Conservation (phyloP, 208 protist genomes). For the Leishmania lainsoni region DNA sequence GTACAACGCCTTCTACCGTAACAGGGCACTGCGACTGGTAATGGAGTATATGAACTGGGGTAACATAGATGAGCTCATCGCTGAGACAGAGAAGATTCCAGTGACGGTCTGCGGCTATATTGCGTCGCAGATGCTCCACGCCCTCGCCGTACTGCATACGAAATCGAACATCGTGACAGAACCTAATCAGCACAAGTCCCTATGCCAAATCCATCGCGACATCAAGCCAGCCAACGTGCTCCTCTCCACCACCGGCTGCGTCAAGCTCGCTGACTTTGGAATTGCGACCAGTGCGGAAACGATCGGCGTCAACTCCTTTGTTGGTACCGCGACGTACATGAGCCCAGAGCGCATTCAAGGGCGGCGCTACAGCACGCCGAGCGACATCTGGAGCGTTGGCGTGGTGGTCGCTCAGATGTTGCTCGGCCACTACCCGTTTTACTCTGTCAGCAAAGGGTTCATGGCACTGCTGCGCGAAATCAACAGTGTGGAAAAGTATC, state of each 20-base stretch:
- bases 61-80: slow-evolving; percentile 86
- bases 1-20: slow-evolving; percentile 87
- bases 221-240: slow-evolving; percentile 91
- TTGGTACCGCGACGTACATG: slow-evolving; percentile 90
- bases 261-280: slow-evolving; percentile 90
- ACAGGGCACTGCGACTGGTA: slow-evolving; percentile 66
- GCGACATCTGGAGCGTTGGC: slow-evolving; percentile 90
- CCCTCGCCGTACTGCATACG: slow-evolving; percentile 82
- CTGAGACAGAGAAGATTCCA: slow-evolving; percentile 41
- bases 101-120: slow-evolving; percentile 73
- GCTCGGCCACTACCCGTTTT: slow-evolving; percentile 75
- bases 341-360: slow-evolving; percentile 86
- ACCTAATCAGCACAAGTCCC: slow-evolving; percentile 61
- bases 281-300: slow-evolving; percentile 84
- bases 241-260: slow-evolving; percentile 64
- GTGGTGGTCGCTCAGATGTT: slow-evolving; percentile 76
- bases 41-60: slow-evolving; percentile 93
- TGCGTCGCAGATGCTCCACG: slow-evolving; percentile 77
- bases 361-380: slow-evolving; percentile 72
- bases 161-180: slow-evolving; percentile 87
- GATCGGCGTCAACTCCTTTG: slow-evolving; percentile 85
- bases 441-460: slow-evolving; percentile 64
- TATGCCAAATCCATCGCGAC: slow-evolving; percentile 87
- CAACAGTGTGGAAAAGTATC: slow-evolving; percentile 60
- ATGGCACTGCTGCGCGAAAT: slow-evolving; percentile 81